phyloP scores from a whole-genome alignment of 208 protist species.

The Crithidia fasciculata region DNA sequence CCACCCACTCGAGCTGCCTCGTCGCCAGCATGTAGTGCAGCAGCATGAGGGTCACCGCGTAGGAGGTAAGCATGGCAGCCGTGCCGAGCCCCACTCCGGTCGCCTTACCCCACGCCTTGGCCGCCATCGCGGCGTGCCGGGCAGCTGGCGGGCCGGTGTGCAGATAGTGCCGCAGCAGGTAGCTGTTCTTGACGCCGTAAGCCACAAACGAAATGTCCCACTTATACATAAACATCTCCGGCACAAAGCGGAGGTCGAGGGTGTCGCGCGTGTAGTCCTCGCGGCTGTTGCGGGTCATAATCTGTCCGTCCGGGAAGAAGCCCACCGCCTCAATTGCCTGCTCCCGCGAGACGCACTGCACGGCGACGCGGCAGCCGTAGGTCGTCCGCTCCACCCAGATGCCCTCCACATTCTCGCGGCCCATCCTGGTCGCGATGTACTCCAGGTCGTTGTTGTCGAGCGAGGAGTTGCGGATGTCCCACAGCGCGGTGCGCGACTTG shows the following conservation, averaged over 20 bases:
- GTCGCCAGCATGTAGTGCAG: slow-evolving; percentile 88
- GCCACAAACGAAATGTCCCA: slow-evolving; percentile 92
- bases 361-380: slow-evolving; percentile 81
- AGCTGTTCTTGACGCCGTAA: slow-evolving; percentile 92
- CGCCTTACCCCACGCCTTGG: slow-evolving; percentile 92
- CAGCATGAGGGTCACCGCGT: slow-evolving; percentile 88
- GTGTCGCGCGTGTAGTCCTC: slow-evolving; percentile 89
- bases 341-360: slow-evolving; percentile 80
- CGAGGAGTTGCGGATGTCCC: slow-evolving; percentile 78
- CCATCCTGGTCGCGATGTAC: slow-evolving; percentile 85
- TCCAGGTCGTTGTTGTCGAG: slow-evolving; percentile 75
- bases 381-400: slow-evolving; percentile 89
- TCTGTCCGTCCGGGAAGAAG: slow-evolving; percentile 86
- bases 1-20: slow-evolving; percentile 77
- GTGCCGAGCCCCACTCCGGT: slow-evolving; percentile 80
- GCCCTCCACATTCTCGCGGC: slow-evolving; percentile 78
- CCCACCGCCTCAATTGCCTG: slow-evolving; percentile 89
- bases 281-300: slow-evolving; percentile 88
- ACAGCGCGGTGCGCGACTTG: slow-evolving; percentile 81
- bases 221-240: slow-evolving; percentile 90
- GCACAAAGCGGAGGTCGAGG: slow-evolving; percentile 81
- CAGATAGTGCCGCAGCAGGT: slow-evolving; percentile 86
- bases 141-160: slow-evolving; percentile 61
- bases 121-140: slow-evolving; percentile 85
- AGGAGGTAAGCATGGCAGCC: slow-evolving; percentile 88